Evolutionary conservation across 192 early-diverging fungal genomes (phyloP).

Genomic region (Helicostylum pulchrum): DNA sequence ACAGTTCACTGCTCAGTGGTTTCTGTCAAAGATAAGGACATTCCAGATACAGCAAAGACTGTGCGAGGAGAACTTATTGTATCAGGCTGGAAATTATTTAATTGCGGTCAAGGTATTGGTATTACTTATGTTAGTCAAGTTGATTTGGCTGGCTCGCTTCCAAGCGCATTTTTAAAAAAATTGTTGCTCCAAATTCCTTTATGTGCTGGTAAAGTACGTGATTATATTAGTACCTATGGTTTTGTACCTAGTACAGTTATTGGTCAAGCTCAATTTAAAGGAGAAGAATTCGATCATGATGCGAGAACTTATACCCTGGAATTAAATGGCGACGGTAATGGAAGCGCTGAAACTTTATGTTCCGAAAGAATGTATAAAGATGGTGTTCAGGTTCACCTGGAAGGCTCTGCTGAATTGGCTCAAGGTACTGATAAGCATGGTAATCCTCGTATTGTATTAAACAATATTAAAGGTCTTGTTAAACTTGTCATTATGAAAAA

Average conservation of each 20-base stretch:
- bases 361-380: slow-evolving; percentile 46
- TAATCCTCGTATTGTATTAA: background rate
- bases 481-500: slow-evolving; percentile 1
- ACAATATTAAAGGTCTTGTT: background rate
- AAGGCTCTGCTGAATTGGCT: background rate
- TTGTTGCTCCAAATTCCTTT: slow-evolving; percentile 42
- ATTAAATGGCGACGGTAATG: slow-evolving; percentile 26
- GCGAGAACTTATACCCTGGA: slow-evolving; percentile 29
- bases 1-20: slow-evolving; percentile 36
- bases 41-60: slow-evolving; percentile 44
- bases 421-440: background rate
- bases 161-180: slow-evolving; percentile 42
- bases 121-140: slow-evolving; percentile 50
- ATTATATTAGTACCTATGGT: slow-evolving; percentile 44
- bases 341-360: slow-evolving; percentile 17
- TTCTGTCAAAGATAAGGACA: slow-evolving; percentile 44
- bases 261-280: slow-evolving; percentile 22
- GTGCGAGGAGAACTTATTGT: slow-evolving; percentile 45
- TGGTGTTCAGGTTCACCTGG: slow-evolving; percentile 38
- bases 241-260: slow-evolving; percentile 41
- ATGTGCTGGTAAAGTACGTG: slow-evolving; percentile 41
- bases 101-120: slow-evolving; percentile 17
- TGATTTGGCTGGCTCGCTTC: slow-evolving; percentile 48
- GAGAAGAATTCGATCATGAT: slow-evolving; percentile 41
- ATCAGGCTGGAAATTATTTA: slow-evolving; percentile 49